phyloP scores from a whole-genome alignment of 2,329 filamentous ascomycete species.

The Sclerotiophoma versabilis region DNA sequence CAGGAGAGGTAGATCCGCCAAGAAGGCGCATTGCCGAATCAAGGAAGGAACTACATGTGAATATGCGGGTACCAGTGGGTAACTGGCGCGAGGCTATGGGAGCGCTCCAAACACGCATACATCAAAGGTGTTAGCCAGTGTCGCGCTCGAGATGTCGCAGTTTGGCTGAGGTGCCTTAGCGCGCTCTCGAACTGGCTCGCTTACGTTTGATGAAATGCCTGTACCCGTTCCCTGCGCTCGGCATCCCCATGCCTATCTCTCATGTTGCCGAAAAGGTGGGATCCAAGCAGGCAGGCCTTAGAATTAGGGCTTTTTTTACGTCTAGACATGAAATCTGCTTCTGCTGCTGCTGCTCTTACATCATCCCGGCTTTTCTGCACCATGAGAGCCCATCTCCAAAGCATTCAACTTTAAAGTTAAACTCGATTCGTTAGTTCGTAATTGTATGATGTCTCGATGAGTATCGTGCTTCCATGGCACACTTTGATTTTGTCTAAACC shows the following conservation, averaged over 20 bases:
- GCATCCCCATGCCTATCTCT: not conserved
- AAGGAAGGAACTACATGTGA: conserved; percentile 4
- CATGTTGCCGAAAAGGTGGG: too few relatives aligned
- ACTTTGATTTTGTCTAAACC: not conserved
- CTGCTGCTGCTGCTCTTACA: too few relatives aligned
- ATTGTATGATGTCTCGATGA: not conserved
- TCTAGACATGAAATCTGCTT: too few relatives aligned
- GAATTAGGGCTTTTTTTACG: too few relatives aligned
- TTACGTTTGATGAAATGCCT: conserved; percentile 11
- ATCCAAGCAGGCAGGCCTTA: too few relatives aligned
- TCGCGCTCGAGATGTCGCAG: conserved; percentile 2
- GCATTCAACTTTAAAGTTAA: not conserved
- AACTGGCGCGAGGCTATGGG: not conserved
- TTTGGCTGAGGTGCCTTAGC: conserved; percentile 13
- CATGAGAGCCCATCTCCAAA: too few relatives aligned
- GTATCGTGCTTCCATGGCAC: not conserved
- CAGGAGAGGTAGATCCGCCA: conserved; percentile 10
- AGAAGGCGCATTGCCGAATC: conserved; percentile 11
- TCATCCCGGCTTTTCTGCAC: too few relatives aligned
- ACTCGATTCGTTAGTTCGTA: not conserved
- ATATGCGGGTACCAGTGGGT: not conserved
- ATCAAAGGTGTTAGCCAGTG: not conserved
- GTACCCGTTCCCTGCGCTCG: not conserved
- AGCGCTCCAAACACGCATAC: not conserved
- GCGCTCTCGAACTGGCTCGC: conserved; percentile 13